phyloP scores from a whole-genome alignment of 805 yeast species.

The Kodamaea laetipori region DNA sequence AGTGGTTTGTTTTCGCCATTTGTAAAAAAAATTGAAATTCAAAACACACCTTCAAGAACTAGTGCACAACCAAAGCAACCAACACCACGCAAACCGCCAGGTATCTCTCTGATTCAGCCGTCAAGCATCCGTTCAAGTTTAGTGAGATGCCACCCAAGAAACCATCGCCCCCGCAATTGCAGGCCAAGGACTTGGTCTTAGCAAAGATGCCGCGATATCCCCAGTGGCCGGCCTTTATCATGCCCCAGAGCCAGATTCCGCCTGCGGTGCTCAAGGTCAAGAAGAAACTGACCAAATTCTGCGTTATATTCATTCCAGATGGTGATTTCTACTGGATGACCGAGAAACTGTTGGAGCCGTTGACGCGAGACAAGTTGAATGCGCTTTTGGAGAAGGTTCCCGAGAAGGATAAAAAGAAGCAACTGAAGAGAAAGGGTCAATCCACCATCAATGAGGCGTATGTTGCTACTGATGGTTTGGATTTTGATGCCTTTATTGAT shows the following conservation, averaged over 20 bases:
- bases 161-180: conserved; percentile 19
- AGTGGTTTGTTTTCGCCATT: too few species aligned
- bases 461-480: conserved; percentile 38
- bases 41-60: too few species aligned
- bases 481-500: conserved; percentile 39
- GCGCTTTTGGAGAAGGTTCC: conserved; percentile 32
- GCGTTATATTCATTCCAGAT: conserved; percentile 49
- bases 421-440: conserved; percentile 27
- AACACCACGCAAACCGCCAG: too few species aligned
- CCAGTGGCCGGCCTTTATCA: conserved; percentile 53
- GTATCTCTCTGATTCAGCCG: too few species aligned
- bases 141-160: conserved; percentile 35
- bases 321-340: conserved; percentile 49
- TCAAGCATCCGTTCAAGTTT: too few species aligned
- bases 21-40: too few species aligned
- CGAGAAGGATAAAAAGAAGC: conserved; percentile 23
- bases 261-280: conserved; percentile 36
- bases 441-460: conserved; percentile 40
- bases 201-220: conserved; percentile 49
- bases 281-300: conserved; percentile 37
- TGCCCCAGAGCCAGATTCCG: conserved; percentile 43
- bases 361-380: conserved; percentile 33
- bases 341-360: conserved; percentile 37
- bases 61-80: too few species aligned
- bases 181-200: conserved; percentile 42